A percentile compares a stretch with the other conserved stretches of the same genome.
These are phyloP conservation scores for Austroboletus niveus DNA, from an alignment of 1,284 basidiomycete genomes.

Conservation along the genomic window DNA sequence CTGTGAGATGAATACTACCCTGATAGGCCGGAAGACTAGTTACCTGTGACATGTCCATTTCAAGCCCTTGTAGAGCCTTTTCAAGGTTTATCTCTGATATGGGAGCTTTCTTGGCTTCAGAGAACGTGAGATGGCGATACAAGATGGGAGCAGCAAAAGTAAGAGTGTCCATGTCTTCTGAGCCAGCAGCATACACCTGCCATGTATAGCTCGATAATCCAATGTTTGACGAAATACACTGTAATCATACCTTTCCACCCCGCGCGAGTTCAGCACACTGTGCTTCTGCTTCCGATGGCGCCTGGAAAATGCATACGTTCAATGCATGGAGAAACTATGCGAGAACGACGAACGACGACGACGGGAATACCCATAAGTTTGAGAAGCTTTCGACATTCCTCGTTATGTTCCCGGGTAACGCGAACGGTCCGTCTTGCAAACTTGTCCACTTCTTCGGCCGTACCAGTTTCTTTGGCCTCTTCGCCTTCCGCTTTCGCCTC, in stretches of 20 bases:
- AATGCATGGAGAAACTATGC: not conserved
- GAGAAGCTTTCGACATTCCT: slow-evolving; percentile 88
- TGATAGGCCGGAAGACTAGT: slow-evolving; percentile 1
- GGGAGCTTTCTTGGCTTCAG: slow-evolving; percentile 98
- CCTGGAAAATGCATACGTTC: slow-evolving; percentile 47
- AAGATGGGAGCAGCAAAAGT: slow-evolving; percentile 93
- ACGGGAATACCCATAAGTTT: slow-evolving; percentile 97
- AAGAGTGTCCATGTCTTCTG: slow-evolving; percentile 99
- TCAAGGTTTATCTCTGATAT: slow-evolving; percentile 90
- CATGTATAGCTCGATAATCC: slow-evolving; percentile 7
- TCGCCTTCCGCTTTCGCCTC: slow-evolving; percentile 94
- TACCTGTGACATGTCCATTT: slow-evolving; percentile 91
- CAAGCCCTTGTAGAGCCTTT: slow-evolving; percentile 82
- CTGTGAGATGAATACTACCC: slow-evolving; percentile 4
- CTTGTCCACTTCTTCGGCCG: slow-evolving; percentile 89
- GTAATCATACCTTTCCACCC: slow-evolving; percentile 74
- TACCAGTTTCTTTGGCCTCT: slow-evolving; percentile 94
- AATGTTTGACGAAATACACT: not conserved
- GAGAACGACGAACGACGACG: slow-evolving; percentile 72
- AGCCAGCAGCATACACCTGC: slow-evolving; percentile 94
- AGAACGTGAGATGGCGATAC: slow-evolving; percentile 95
- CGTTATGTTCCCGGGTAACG: slow-evolving; percentile 95
- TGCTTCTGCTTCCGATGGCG: slow-evolving; percentile 97
- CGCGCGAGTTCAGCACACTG: slow-evolving; percentile 97
- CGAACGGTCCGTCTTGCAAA: slow-evolving; percentile 91